These are phyloP conservation scores for Sugiyamaella grinbergsii DNA, from an alignment of 1,139 yeast genomes.

Conservation along the genomic window DNA sequence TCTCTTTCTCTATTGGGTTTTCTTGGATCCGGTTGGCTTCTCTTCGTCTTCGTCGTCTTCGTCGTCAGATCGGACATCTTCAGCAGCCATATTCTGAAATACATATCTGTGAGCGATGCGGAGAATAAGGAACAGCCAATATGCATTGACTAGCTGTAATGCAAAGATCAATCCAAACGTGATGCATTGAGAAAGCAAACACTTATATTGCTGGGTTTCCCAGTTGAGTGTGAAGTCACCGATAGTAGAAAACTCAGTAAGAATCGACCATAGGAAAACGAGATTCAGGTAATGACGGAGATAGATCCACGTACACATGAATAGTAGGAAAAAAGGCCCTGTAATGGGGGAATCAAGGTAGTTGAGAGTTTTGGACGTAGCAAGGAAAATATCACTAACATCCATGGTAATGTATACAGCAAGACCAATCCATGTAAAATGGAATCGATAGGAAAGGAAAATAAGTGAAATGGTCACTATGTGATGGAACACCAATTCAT, in stretches of 20 bases:
- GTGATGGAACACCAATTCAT: conserved; percentile 91
- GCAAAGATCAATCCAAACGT: conserved; percentile 77
- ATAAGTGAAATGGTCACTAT: conserved; percentile 86
- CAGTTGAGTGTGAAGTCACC: conserved; percentile 82
- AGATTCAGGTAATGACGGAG: conserved; percentile 84
- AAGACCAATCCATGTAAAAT: conserved; percentile 94
- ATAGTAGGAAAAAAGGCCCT: conserved; percentile 66
- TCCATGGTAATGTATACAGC: conserved; percentile 95
- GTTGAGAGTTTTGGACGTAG: conserved; percentile 79
- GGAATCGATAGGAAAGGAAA: conserved; percentile 89
- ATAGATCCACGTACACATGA: conserved; percentile 78
- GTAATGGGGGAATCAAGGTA: conserved; percentile 70
- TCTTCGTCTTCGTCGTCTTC: conserved; percentile 60
- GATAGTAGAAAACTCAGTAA: conserved; percentile 81
- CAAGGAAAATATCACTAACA: conserved; percentile 84
- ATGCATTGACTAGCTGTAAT: conserved; percentile 78
- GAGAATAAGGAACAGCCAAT: conserved; percentile 82
- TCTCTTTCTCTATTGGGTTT: conserved; percentile 19
- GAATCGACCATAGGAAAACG: conserved; percentile 79
- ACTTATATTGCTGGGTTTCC: conserved; percentile 93
- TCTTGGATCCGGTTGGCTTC: conserved; percentile 33
- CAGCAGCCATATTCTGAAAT: conserved; percentile 56
- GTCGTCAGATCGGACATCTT: conserved; percentile 90
- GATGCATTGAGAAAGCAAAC: conserved; percentile 91
- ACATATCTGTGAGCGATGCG: conserved; percentile 72